Percentiles rank a stretch among this genome's conserved stretches.
These are phyloP conservation scores for Rutstroemia sp. DNA, from an alignment of 2,329 filamentous ascomycete species.

Conservation along the genomic window DNA sequence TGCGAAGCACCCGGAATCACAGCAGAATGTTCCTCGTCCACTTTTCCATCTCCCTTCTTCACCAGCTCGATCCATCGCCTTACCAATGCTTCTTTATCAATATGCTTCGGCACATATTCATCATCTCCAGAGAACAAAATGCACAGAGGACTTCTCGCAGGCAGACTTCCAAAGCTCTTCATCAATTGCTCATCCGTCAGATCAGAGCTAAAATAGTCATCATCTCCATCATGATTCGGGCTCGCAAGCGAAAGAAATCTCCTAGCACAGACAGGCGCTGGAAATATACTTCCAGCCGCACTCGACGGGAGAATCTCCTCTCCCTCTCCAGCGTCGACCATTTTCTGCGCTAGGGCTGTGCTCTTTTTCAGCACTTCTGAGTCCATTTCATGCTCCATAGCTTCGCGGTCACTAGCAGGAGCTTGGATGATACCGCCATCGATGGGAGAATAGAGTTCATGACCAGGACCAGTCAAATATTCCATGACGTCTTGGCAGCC, in stretches of 20 bases:
- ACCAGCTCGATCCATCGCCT: constrained; percentile 40
- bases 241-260: constrained; percentile 52
- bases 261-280: constrained; percentile 44
- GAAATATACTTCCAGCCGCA: constrained; percentile 24
- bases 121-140: constrained; percentile 44
- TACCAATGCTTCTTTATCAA: constrained; percentile 43
- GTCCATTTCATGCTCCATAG: constrained; percentile 34
- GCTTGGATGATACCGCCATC: constrained; percentile 61
- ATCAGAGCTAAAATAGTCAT: constrained; percentile 64
- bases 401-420: constrained; percentile 56
- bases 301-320: constrained; percentile 37
- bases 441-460: constrained; percentile 35
- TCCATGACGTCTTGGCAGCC: constrained; percentile 63
- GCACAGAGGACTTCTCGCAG: constrained; percentile 35
- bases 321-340: constrained; percentile 35
- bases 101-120: constrained; percentile 38
- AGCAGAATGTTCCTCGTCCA: constrained; percentile 42
- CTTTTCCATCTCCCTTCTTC: constrained; percentile 35
- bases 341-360: constrained; percentile 33
- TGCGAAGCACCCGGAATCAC: constrained; percentile 43
- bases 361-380: constrained; percentile 29
- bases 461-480: constrained; percentile 41
- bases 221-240: constrained; percentile 47
- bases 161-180: constrained; percentile 49
- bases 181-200: constrained; percentile 42